A percentile compares a stretch with the other conserved stretches of the same genome.
phyloP scores from a whole-genome alignment of 805 yeast genomes.

The Myxozyma kluyveri region DNA sequence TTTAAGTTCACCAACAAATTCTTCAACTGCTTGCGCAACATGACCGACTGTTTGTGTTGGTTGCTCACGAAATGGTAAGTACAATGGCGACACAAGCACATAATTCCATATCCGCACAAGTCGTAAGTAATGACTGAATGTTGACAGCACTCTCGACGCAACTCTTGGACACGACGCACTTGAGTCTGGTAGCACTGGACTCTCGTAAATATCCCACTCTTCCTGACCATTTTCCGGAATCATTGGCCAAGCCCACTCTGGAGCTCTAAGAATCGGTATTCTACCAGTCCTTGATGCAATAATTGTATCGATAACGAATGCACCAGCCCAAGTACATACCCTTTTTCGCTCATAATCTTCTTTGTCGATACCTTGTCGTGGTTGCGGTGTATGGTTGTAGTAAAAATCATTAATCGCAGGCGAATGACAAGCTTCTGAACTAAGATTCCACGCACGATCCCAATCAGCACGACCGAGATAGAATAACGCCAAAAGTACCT shows the following conservation, averaged over 20 bases:
- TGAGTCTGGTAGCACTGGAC: neutral
- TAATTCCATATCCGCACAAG: slow-evolving; percentile 16
- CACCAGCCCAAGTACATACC: slow-evolving; percentile 10
- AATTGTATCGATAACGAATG: slow-evolving; percentile 9
- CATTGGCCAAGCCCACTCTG: slow-evolving; percentile 10
- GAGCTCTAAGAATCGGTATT: slow-evolving; percentile 6
- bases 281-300: slow-evolving; percentile 9
- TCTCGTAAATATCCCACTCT: slow-evolving; percentile 15
- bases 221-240: slow-evolving; percentile 8
- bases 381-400: neutral
- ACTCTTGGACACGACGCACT: neutral
- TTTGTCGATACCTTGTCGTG: neutral
- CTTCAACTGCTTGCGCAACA: slow-evolving; percentile 2
- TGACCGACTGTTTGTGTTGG: neutral
- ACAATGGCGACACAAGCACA: slow-evolving; percentile 2
- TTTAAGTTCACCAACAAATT: slow-evolving; percentile 5
- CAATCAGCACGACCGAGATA: slow-evolving; percentile 10
- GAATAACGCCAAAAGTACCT: slow-evolving; percentile 2
- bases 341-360: neutral
- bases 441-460: slow-evolving; percentile 12
- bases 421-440: slow-evolving; percentile 1
- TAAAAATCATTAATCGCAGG: neutral
- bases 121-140: slow-evolving; percentile 9
- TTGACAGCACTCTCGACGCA: slow-evolving; percentile 1
- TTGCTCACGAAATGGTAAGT: slow-evolving; percentile 1